Conservation (phyloP, 1,139 yeast species). For the Trichomonascaceae sp. region DNA sequence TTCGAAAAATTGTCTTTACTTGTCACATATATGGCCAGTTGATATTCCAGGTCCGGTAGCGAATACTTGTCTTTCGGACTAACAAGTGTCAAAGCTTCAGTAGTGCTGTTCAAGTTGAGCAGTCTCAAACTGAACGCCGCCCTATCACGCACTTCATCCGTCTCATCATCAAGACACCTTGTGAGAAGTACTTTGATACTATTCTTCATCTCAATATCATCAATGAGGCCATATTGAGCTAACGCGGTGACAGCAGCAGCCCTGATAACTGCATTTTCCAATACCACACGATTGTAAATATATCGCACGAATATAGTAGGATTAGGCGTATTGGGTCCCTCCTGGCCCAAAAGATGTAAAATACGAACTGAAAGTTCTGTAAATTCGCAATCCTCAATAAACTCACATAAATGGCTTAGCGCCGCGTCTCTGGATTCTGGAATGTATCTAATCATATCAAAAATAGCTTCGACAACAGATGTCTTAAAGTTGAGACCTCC, state of each 20-base stretch:
- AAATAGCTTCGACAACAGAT: slow-evolving; percentile 83
- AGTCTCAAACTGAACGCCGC: slow-evolving; percentile 81
- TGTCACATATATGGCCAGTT: slow-evolving; percentile 67
- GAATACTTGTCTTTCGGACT: slow-evolving; percentile 68
- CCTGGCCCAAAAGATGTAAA: slow-evolving; percentile 84
- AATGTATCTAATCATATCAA: slow-evolving; percentile 81
- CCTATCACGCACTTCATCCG: slow-evolving; percentile 97
- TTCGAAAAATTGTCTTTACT: slow-evolving; percentile 51
- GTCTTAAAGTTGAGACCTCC: slow-evolving; percentile 81
- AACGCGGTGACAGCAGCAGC: slow-evolving; percentile 93
- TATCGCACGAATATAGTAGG: slow-evolving; percentile 93
- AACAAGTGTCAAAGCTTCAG: slow-evolving; percentile 46
- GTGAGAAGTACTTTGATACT: slow-evolving; percentile 70
- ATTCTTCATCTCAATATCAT: slow-evolving; percentile 59
- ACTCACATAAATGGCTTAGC: slow-evolving; percentile 85
- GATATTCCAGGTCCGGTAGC: slow-evolving; percentile 68
- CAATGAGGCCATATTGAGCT: slow-evolving; percentile 81
- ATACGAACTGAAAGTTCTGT: slow-evolving; percentile 90
- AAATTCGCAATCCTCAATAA: slow-evolving; percentile 96
- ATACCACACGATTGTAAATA: slow-evolving; percentile 91
- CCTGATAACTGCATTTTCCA: slow-evolving; percentile 90
- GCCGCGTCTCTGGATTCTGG: slow-evolving; percentile 85
- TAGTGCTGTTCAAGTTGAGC: slow-evolving; percentile 40
- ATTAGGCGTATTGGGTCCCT: slow-evolving; percentile 81
- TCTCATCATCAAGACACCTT: slow-evolving; percentile 82